Evolutionary conservation across 2,329 filamentous ascomycete genomes (phyloP).

Genomic region (Aspergillus vadensis): DNA sequence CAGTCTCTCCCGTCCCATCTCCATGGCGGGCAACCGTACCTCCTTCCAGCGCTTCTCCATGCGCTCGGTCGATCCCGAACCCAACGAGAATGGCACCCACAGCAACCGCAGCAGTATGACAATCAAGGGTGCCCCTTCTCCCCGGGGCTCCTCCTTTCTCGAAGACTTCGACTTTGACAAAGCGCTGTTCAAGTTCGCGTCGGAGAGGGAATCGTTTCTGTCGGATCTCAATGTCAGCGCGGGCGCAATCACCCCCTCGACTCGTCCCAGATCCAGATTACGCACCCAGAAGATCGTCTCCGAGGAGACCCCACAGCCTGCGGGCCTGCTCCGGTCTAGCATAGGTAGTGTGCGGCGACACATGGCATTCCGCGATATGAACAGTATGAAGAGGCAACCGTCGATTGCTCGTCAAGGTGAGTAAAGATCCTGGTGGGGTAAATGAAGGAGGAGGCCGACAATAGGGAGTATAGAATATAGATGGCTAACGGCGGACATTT

Average conservation of each 20-base stretch:
- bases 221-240: constrained; percentile 89
- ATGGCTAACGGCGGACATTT: constrained; percentile 24
- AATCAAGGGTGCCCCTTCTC: constrained; percentile 50
- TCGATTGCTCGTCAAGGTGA: constrained; percentile 73
- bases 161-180: constrained; percentile 90
- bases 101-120: constrained; percentile 68
- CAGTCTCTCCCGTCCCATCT: constrained; percentile 45
- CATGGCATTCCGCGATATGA: constrained; percentile 93
- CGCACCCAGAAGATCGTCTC: constrained; percentile 79
- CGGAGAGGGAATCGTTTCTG: constrained; percentile 90
- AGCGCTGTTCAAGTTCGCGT: constrained; percentile 89
- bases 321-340: constrained; percentile 56
- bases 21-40: constrained; percentile 35
- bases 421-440: constrained; percentile 29
- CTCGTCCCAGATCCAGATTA: constrained; percentile 72
- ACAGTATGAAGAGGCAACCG: constrained; percentile 85
- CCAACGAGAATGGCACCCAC: constrained; percentile 47
- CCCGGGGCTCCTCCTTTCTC: constrained; percentile 44
- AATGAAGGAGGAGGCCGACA: background rate
- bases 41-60: constrained; percentile 49
- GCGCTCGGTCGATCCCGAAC: constrained; percentile 52
- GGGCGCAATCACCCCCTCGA: constrained; percentile 70
- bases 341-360: constrained; percentile 88
- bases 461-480: background rate
- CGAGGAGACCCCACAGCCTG: constrained; percentile 61